These are phyloP conservation scores for Cordyceps militaris DNA, from an alignment of 2,329 filamentous ascomycete species.

Conservation along the genomic window DNA sequence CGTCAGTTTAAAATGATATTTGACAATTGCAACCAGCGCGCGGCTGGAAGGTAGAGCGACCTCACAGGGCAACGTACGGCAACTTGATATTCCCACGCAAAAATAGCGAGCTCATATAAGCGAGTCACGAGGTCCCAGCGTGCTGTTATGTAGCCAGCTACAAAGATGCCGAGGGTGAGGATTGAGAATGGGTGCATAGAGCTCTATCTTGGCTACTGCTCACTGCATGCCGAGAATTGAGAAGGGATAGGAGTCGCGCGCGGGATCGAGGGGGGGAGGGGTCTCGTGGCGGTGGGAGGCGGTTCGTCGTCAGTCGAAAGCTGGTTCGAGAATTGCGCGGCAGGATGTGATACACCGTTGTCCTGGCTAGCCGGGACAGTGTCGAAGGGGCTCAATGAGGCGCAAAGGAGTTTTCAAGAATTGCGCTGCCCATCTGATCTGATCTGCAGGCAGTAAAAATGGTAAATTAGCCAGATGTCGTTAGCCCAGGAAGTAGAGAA, in stretches of 20 bases:
- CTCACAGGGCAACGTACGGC: conserved; percentile 54
- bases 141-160: conserved; percentile 98
- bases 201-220: conserved; percentile 32
- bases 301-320: neutral
- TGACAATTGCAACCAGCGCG: neutral
- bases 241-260: conserved; percentile 17
- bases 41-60: neutral
- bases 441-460: neutral
- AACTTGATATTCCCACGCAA: conserved; percentile 98
- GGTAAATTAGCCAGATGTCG: conserved; percentile 11
- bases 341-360: neutral
- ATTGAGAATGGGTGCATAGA: conserved; percentile 97
- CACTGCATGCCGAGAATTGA: conserved; percentile 36
- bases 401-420: conserved; percentile 3
- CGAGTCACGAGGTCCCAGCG: conserved; percentile 97
- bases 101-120: conserved; percentile 92
- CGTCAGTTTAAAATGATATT: conserved; percentile 3
- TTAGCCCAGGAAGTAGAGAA: conserved; percentile 1
- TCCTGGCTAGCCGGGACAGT: conserved; percentile 1
- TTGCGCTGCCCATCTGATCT: conserved; percentile 11
- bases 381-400: neutral
- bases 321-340: neutral
- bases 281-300: neutral
- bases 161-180: conserved; percentile 94
- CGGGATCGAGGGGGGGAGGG: conserved; percentile 8